These are phyloP conservation scores for Blechomonas ayalai DNA, from an alignment of 208 protist genomes.

Conservation along the genomic window DNA sequence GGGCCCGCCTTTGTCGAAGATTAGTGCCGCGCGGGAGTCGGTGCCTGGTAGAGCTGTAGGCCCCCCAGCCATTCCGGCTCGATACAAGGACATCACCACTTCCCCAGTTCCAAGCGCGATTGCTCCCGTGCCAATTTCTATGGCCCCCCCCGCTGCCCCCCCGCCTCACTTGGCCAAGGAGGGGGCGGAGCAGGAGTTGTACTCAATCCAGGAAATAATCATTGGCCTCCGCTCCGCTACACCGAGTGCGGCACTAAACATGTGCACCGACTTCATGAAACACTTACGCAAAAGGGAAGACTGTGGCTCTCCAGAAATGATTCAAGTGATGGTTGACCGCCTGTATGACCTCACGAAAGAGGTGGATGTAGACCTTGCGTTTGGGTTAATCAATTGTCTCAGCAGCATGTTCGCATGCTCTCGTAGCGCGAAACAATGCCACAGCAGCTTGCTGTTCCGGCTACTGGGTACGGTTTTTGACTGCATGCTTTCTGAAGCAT, in stretches of 20 bases:
- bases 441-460: constrained; percentile 63
- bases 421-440: constrained; percentile 36
- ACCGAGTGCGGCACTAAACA: constrained; percentile 30
- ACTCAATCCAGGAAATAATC: constrained; percentile 77
- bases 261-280: constrained; percentile 63
- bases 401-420: constrained; percentile 48
- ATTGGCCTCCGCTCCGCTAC: constrained; percentile 59
- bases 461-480: constrained; percentile 76
- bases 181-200: constrained; percentile 28
- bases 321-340: constrained; percentile 73
- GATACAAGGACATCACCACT: too few species aligned
- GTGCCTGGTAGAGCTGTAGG: too few species aligned
- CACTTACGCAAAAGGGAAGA: constrained; percentile 53
- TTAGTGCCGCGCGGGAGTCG: too few species aligned
- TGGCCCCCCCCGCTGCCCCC: not conserved
- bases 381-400: constrained; percentile 57
- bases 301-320: constrained; percentile 68
- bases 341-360: constrained; percentile 61
- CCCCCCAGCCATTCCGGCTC: too few species aligned
- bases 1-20: too few species aligned
- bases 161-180: not conserved
- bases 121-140: too few species aligned
- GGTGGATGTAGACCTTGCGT: constrained; percentile 45
- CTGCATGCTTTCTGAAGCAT: constrained; percentile 75
- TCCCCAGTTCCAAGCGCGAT: too few species aligned